phyloP scores from a whole-genome alignment of 2,329 filamentous ascomycete genomes.

The Rhynchosporium agropyri region DNA sequence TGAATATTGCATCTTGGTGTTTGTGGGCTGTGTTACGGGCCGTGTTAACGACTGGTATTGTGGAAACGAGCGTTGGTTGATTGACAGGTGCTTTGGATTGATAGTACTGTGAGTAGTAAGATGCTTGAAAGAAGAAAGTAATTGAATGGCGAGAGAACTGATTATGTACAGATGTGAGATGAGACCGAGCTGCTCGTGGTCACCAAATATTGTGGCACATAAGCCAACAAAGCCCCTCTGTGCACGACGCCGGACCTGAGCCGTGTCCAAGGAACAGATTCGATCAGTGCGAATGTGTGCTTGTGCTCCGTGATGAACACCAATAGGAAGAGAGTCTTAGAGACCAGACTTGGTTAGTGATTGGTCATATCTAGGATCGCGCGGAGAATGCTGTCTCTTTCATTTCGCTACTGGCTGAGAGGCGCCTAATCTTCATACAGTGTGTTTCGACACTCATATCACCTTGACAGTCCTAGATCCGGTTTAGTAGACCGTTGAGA shows the following conservation, averaged over 20 bases:
- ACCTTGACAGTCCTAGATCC: background rate
- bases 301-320: constrained; percentile 16
- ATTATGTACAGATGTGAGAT: constrained; percentile 24
- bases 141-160: background rate
- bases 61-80: constrained; percentile 26
- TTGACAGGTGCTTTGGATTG: background rate
- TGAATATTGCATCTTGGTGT: constrained; percentile 34
- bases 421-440: no score
- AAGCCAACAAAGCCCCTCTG: background rate
- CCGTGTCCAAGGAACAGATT: constrained; percentile 19
- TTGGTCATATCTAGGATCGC: constrained; percentile 1
- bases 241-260: constrained; percentile 18
- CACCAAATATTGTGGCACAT: constrained; percentile 1
- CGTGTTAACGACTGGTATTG: constrained; percentile 7
- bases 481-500: constrained; percentile 6
- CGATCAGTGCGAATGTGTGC: constrained; percentile 12
- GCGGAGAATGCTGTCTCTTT: constrained; percentile 17
- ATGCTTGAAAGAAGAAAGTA: constrained; percentile 4
- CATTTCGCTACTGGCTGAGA: background rate
- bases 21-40: background rate
- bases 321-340: constrained; percentile 8
- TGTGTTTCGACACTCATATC: no score
- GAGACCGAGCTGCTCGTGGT: constrained; percentile 10
- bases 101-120: background rate
- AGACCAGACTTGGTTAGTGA: background rate